Evolutionary conservation across 148 eudicot species (phyloP).

Genomic region (Spergularia marina): DNA sequence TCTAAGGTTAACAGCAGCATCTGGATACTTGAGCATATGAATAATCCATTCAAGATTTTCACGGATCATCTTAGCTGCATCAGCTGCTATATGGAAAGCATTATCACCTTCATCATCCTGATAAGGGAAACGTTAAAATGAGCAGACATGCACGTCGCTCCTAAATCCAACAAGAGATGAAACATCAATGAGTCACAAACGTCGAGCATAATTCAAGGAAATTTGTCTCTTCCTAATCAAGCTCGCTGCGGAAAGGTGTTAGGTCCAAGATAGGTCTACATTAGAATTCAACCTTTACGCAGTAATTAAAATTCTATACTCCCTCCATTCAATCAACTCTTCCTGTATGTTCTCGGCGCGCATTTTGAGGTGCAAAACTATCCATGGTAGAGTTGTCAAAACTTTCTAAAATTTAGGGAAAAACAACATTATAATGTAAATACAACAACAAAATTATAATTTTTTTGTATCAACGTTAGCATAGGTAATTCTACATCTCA

Average conservation of each 20-base stretch:
- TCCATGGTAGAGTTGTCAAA: no score
- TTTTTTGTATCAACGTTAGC: no score
- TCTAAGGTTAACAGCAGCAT: slow-evolving; percentile 81
- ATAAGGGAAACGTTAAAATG: slow-evolving; percentile 13
- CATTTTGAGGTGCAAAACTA: no score
- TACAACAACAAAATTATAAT: no score
- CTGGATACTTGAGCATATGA: slow-evolving; percentile 78
- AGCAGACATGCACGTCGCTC: not conserved
- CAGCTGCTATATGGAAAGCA: slow-evolving; percentile 99
- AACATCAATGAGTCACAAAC: not conserved
- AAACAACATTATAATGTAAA: no score
- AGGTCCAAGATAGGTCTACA: not conserved
- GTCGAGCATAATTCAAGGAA: not conserved
- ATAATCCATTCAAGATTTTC: slow-evolving; percentile 93
- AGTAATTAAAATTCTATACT: no score
- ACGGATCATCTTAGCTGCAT: slow-evolving; percentile 94
- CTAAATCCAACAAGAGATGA: not conserved
- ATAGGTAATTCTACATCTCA: no score
- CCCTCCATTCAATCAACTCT: no score
- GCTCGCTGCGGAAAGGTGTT: not conserved
- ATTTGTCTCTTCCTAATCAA: not conserved
- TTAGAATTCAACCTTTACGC: not conserved
- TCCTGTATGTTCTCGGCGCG: no score
- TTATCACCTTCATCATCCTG: slow-evolving; percentile 99
- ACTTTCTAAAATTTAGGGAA: no score